A percentile compares a stretch with the other conserved stretches of the same genome.
Conservation (phyloP, 352 stramenopile species). For the Phytopythium delawarense region DNA sequence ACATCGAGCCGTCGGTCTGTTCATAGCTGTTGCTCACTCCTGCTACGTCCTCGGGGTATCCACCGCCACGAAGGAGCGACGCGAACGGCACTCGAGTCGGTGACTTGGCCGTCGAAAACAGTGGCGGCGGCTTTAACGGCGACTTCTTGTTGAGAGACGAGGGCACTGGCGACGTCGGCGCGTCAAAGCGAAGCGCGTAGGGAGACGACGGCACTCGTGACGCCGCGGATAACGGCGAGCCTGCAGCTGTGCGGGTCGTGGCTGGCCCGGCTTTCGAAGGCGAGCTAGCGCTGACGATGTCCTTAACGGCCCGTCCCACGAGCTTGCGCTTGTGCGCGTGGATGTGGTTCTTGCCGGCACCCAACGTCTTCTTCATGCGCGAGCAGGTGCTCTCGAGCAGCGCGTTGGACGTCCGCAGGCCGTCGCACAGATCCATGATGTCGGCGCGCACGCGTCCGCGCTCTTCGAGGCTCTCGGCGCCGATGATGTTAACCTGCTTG, state of each 20-base stretch:
- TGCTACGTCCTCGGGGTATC: background rate
- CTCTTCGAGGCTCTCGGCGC: constrained; percentile 35
- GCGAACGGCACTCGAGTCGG: constrained; percentile 6
- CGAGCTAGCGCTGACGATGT: constrained; percentile 19
- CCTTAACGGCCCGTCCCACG: constrained; percentile 17
- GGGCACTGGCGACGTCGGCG: background rate
- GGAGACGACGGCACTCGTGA: background rate
- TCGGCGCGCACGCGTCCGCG: constrained; percentile 46
- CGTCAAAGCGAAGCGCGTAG: background rate
- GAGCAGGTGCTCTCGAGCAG: constrained; percentile 47
- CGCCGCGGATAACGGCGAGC: background rate
- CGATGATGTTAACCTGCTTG: constrained; percentile 70
- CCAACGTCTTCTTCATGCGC: constrained; percentile 59
- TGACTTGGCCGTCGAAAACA: constrained; percentile 5
- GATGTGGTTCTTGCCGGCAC: constrained; percentile 41
- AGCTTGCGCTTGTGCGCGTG: constrained; percentile 45
- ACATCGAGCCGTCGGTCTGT: background rate
- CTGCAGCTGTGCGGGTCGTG: background rate
- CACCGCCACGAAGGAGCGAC: background rate
- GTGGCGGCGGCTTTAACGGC: background rate
- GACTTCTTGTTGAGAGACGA: background rate
- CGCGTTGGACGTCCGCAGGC: constrained; percentile 48
- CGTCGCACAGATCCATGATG: constrained; percentile 56
- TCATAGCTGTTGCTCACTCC: background rate
- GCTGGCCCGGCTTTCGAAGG: constrained; percentile 4